Evolutionary conservation across 306 rosid genomes (phyloP), one percentile per base, ranked within the genome.

Genomic region (Lathyrus aphaca): DNA sequence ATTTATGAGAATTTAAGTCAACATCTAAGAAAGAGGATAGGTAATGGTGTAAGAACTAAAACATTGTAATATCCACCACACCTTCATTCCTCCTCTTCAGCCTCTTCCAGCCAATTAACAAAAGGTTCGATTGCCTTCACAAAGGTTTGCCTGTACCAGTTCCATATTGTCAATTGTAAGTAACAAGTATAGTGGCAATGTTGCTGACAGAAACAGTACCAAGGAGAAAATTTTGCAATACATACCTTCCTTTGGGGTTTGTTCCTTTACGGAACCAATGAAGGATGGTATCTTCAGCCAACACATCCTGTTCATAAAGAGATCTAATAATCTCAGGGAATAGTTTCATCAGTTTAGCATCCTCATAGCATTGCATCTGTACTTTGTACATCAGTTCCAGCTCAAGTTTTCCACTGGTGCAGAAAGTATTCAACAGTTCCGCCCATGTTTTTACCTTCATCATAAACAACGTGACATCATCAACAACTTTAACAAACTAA

Each of bases 331-430:
- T 89, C 69, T 95, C 99, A 11, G 87, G 95, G 78, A 95, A 95
- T 46, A 95, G 91, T 81, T 95, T 95, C 99, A 95, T 95, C 80
- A 95, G 86, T 86, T 95, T 95, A 17, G 99, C 96, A 83, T 95
- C 99, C 89, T 95, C 99, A 55, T 95, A 95, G 87, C 99, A 95
- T 86, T 91, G 97, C 97, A 91, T 95, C 82, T 95, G 99, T 45
- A 95, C 99, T 80, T 95, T 95, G 95, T 95, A 95, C 51, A 91
- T 81, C 72, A 95, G 91, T 72, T 95, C 99, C 82, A 95, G 88
- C 89, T 95, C 99, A 48, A 95, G 99, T 59, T 91, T 95, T 84
- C 93, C 99, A 60, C 53, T 87, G 72, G 95, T 89, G 82, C 99
- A 95, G 85, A 91, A 95, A 38, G 91, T 60, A 73, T 87, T 95